Base-by-base conservation (phyloP, 208 protist genomes). In the Borovskyia barvae region DNA sequence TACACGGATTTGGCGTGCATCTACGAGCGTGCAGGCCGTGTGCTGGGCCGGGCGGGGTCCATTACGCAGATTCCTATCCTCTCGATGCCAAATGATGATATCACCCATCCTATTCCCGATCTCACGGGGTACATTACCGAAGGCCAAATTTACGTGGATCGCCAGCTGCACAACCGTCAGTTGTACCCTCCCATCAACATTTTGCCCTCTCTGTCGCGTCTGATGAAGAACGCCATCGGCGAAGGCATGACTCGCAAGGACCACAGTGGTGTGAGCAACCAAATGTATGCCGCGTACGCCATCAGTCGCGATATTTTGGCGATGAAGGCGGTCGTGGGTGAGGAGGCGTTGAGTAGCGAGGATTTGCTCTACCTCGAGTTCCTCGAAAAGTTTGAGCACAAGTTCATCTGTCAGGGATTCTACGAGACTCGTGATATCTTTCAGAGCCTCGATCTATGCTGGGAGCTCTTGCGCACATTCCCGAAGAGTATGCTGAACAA, bases 11-110 rank as follows among this genome's bases (percentile, higher is more conserved):
- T 99, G 28, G 90, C 98, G 22, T 98, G 97, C 73, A 99, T 99
- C 58, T 99, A 99, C 81, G 99, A 99, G 85, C 90, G 99, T 43
- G 99, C 99, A 12, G 99, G 99, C 26, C 97, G 99, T 93, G 98
- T 99, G 43, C 79, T 96, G 28, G 98, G 98, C 61, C 85, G 97
- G 28, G 83, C 94, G 30, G 99, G 99, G n/a, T 99, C 98, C 20
- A 99, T 99, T 72, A 99, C 99, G 19, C 99, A 99, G 85, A 98
- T 99, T 69, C 99, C 99, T 26, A 99, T 99, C 77, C 82, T 99
- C 19, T 99, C 99, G 15, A 99, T 99, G 98, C 99, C 99, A 51
- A 99, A 99, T 82, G 99, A 99, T 57, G 97, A 99, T 77, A 99
- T 99, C 80, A 99, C 99, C 28, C 99, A 99, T 74, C 98, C 99